Evolutionary conservation across 352 stramenopile species (phyloP).

Genomic region (Phytophthora meadii): DNA sequence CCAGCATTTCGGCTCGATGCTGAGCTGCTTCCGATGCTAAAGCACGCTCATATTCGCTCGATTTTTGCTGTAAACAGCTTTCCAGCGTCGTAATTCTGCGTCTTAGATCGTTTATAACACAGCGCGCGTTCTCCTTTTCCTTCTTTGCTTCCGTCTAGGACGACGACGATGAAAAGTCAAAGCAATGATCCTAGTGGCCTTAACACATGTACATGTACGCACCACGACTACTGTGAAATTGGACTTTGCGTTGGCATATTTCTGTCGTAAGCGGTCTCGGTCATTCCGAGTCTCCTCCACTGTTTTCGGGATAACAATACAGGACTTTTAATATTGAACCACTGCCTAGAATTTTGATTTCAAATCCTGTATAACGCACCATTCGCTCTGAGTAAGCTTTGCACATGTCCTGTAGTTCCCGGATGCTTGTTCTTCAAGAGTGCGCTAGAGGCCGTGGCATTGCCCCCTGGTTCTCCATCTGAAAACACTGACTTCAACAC

Average conservation of each 20-base stretch:
- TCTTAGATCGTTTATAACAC: slow-evolving; percentile 62
- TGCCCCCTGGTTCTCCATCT: slow-evolving; percentile 26
- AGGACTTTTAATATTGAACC: no score
- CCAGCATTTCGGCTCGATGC: slow-evolving; percentile 64
- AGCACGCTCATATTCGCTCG: slow-evolving; percentile 67
- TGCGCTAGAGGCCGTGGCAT: slow-evolving; percentile 1
- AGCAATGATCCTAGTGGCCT: background rate
- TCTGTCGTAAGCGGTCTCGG: slow-evolving; percentile 72
- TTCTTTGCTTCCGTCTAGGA: slow-evolving; percentile 72
- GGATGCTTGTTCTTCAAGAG: slow-evolving; percentile 16
- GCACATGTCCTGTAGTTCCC: slow-evolving; percentile 11
- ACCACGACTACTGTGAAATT: slow-evolving; percentile 80
- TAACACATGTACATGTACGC: background rate
- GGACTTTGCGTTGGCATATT: slow-evolving; percentile 84
- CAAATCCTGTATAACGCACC: slow-evolving; percentile 11
- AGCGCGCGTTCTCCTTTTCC: slow-evolving; percentile 72
- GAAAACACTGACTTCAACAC: slow-evolving; percentile 71
- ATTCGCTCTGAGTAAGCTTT: slow-evolving; percentile 30
- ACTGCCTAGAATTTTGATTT: no score
- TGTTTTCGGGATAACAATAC: background rate
- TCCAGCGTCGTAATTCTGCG: slow-evolving; percentile 57
- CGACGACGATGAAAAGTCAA: slow-evolving; percentile 1
- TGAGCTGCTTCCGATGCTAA: slow-evolving; percentile 50
- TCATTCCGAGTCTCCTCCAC: slow-evolving; percentile 65
- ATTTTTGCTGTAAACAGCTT: slow-evolving; percentile 58